Percentiles rank a stretch among this genome's conserved stretches.
These are phyloP conservation scores for Polychaeton citri DNA, from an alignment of 2,329 filamentous ascomycete species.

Conservation along the genomic window DNA sequence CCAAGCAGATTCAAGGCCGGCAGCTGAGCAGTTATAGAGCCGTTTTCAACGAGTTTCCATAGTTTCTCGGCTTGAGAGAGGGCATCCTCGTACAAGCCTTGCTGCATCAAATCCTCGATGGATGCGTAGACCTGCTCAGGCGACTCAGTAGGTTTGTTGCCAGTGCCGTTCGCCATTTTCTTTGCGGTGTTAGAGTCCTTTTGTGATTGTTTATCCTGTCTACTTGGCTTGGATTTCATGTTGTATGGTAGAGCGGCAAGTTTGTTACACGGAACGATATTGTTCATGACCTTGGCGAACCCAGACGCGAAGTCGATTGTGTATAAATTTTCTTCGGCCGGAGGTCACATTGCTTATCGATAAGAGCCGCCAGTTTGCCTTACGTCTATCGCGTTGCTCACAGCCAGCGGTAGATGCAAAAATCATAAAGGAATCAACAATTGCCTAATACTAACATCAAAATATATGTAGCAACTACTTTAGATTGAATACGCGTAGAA, in stretches of 20 bases:
- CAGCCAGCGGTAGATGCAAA: too few relatives aligned
- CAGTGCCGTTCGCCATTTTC: constrained; percentile 25
- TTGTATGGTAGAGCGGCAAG: too few relatives aligned
- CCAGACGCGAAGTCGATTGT: too few relatives aligned
- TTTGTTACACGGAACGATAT: too few relatives aligned
- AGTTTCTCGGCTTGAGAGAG: constrained; percentile 42
- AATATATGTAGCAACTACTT: too few relatives aligned
- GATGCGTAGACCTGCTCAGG: constrained; percentile 43
- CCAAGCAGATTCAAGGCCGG: constrained; percentile 63
- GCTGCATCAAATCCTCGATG: constrained; percentile 44
- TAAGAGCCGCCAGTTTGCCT: neutral
- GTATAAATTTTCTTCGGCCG: neutral
- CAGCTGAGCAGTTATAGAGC: constrained; percentile 30
- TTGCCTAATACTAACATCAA: too few relatives aligned
- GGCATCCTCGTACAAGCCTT: constrained; percentile 44
- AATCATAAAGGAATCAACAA: too few relatives aligned
- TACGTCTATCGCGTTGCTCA: too few relatives aligned
- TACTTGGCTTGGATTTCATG: neutral
- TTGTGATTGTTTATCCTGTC: constrained; percentile 2
- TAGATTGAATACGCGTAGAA: too few relatives aligned
- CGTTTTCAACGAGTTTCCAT: constrained; percentile 32
- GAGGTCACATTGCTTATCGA: neutral
- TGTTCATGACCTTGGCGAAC: too few relatives aligned
- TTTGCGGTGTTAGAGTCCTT: constrained; percentile 40
- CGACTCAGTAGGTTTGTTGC: constrained; percentile 29